Evolutionary conservation across 176 grass and related monocot genomes (phyloP), one percentile per base, ranked within the genome.

Genomic region (Chrysopogon serrulatus): DNA sequence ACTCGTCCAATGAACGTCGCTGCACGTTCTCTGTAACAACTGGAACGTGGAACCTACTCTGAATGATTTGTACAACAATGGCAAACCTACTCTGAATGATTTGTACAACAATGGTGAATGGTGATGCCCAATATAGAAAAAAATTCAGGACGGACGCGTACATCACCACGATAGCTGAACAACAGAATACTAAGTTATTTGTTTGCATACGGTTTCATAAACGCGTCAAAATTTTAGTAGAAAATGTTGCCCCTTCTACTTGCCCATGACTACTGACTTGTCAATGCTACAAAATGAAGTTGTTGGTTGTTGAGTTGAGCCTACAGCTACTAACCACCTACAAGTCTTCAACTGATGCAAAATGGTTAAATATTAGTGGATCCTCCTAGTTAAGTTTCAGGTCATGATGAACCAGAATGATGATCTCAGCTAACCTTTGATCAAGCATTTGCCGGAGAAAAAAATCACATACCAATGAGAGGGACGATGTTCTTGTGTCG

Each of bases 401-500:
- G n/a, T n/a, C n/a, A n/a, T n/a, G n/a, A n/a, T n/a, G n/a, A n/a
- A n/a, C n/a, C n/a, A n/a, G n/a, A n/a, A n/a, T n/a, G n/a, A n/a
- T n/a, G n/a, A n/a, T n/a, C n/a, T n/a, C n/a, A n/a, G n/a, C n/a
- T n/a, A n/a, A n/a, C n/a, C n/a, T n/a, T n/a, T n/a, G n/a, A n/a
- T n/a, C n/a, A n/a, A n/a, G n/a, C n/a, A n/a, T n/a, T n/a, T n/a
- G n/a, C n/a, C n/a, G n/a, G n/a, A n/a, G n/a, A n/a, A n/a, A n/a
- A n/a, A n/a, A n/a, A n/a, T 17, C 17, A 66, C 62, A 11, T 68
- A 86, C 85, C 85, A 11, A 89, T 64, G 53, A 91, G 87, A 4
- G 87, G 89, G 81, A 91, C 88, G 79, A 94, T 82, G 72, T 90
- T 87, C 23, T 86, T 90, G 63, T 90, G 88, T 12, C 88, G 83